Evolutionary conservation across 2,329 filamentous ascomycete genomes (phyloP).

Genomic region (Sporothrix protearum): DNA sequence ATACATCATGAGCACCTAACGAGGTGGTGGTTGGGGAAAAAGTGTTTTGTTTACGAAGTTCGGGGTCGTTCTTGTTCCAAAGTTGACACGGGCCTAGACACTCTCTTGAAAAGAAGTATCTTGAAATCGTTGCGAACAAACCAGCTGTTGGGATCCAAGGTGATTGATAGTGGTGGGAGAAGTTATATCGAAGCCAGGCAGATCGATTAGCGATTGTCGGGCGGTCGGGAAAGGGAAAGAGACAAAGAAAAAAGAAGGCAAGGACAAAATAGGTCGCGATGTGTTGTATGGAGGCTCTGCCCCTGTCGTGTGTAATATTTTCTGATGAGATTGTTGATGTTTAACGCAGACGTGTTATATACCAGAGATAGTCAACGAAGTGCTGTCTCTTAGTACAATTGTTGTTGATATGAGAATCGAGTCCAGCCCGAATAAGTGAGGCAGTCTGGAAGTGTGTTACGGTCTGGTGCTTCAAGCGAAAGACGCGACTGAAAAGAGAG

Average conservation of each 20-base stretch:
- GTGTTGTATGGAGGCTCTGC: conserved; percentile 27
- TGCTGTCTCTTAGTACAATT: background rate
- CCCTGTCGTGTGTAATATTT: conserved; percentile 22
- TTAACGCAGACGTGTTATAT: conserved; percentile 13
- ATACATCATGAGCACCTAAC: conserved; percentile 58
- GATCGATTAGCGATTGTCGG: conserved; percentile 23
- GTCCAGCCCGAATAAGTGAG: conserved; percentile 36
- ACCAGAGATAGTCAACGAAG: background rate
- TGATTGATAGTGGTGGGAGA: background rate
- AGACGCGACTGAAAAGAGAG: conserved; percentile 24
- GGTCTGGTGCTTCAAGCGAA: conserved; percentile 33
- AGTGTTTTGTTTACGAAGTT: background rate
- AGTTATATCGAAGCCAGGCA: background rate
- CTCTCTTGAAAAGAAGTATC: background rate
- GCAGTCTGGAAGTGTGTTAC: conserved; percentile 23
- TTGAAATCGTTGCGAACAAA: conserved; percentile 24
- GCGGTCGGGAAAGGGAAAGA: background rate
- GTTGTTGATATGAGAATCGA: conserved; percentile 28
- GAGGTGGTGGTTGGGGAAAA: background rate
- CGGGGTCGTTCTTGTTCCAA: conserved; percentile 2
- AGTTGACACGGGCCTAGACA: conserved; percentile 13
- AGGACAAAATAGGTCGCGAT: background rate
- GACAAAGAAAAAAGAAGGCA: conserved; percentile 2
- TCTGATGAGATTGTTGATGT: conserved; percentile 4
- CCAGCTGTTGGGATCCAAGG: conserved; percentile 22